A percentile compares a stretch with the other conserved stretches of the same genome.
Conservation (phyloP, 2,329 filamentous ascomycete species). For the Hypoxylon sp. region DNA sequence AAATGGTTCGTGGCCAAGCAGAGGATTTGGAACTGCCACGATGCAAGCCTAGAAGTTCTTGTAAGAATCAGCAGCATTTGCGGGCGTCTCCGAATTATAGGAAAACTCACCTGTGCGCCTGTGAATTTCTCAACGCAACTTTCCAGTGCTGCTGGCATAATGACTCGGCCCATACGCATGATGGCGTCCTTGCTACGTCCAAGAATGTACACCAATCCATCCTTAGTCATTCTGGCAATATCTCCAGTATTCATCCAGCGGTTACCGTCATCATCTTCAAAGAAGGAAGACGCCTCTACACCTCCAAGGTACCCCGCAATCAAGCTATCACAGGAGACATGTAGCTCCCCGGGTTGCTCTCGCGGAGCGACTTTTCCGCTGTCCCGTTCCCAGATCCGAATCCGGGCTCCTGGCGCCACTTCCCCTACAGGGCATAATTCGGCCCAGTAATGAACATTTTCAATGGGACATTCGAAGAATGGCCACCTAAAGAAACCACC, state of each 20-base stretch:
- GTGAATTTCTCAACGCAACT: background rate
- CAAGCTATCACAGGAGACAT: background rate
- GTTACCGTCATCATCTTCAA: background rate
- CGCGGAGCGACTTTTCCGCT: background rate
- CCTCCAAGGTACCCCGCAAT: background rate
- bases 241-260: background rate
- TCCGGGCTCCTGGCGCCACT: background rate
- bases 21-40: background rate
- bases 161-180: background rate
- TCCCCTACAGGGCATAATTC: background rate
- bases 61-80: background rate
- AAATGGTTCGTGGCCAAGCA: constrained; percentile 1
- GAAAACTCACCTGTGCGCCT: background rate
- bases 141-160: background rate
- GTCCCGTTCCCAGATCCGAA: background rate
- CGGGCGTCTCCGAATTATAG: background rate
- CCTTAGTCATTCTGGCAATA: background rate
- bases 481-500: background rate
- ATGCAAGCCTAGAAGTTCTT: background rate
- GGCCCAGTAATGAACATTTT: background rate
- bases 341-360: background rate
- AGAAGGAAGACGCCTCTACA: background rate
- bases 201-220: background rate
- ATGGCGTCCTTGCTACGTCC: background rate
- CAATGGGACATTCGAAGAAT: background rate